Base-by-base conservation (phyloP, 2,329 filamentous ascomycete species). In the Fusarium pseudoanthophilum region DNA sequence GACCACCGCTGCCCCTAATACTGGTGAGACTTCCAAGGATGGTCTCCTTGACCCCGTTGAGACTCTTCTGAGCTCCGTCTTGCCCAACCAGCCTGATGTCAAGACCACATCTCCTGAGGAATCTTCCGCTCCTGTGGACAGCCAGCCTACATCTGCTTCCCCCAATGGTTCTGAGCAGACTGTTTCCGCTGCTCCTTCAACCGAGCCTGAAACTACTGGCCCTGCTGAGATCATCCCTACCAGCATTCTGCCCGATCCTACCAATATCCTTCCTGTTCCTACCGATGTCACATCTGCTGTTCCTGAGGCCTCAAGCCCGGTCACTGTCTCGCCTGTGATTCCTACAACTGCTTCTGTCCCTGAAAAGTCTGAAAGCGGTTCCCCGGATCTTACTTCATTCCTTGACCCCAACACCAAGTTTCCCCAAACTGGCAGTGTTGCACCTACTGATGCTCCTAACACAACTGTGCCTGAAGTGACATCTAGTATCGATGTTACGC, bases 21-120 rank as follows among this genome's bases (percentile, higher is more conserved):
- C 65, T 61, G 61, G 36, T 15, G 30, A 65, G 6, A 75, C 72
- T 7, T 59, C 70, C 15, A 60, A 70, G n/a, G 67, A 42, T 26
- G 75, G 72, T n/a, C 37, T 78, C 7, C 56, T 78, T 48, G 73
- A 77, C 39, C 77, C 79, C 20, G 60, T 79, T n/a, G 51, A 64
- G 16, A 74, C 77, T 16, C 42, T 76, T 32, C 26, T 79, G 32
- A 68, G 61, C 39, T 74, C 64, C 11, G 46, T 77, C 24, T 49
- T 78, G 34, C 72, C 72, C 36, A 58, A 46, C 20, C 64, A 67
- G 7, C 57, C 71, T 11, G 43, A 53, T 21, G 67, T 48, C 40
- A 51, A 73, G 43, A 46, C 49, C 24, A 72, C 65, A 15, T 64
- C 59, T 7, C 64, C 64, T 11, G 63, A 67, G 20, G 64, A 63